Evolutionary conservation across 164 flowering plant species (phyloP), one percentile per base, ranked within the genome.

Genomic region (Kingdonia uniflora): DNA sequence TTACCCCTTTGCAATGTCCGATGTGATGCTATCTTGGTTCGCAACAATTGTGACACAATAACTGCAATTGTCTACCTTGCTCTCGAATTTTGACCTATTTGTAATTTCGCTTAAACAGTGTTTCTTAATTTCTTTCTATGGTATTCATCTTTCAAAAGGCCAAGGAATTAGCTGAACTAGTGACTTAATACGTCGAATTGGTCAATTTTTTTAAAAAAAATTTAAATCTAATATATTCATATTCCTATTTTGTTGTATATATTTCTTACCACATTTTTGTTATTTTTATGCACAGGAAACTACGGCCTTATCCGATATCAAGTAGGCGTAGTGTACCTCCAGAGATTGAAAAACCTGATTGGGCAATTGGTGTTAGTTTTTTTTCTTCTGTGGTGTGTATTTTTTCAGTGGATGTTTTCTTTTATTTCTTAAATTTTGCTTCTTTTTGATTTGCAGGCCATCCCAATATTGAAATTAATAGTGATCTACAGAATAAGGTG

Each of bases 291-390:
- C 42, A 45, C 71, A 92, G 96, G 71, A 41, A 79, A 8, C 63
- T 92, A 24, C 80, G 84, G 66, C 91, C 96, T 29, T 78, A 77
- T 65, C 95, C 94, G 23, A 88, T 92, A 62, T 92, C 98, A 51
- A 63, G 67, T 59, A 72, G 40, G 60, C 90, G 87, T 39, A 7
- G 17, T 43, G 80, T 92, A 47, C 96, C 98, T 59, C 72, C 73
- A 49, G 73, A 75, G 58, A 84, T 92, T 61, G 85, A 76, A 42
- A 68, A 54, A 55, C 98, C 98, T 71, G 98, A 92, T 62, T 92
- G 98, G 98, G 88, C 96, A 19, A 33, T 42, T 71, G 89, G 80
- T 84, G 98, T 91, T 63, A 81, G 95, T 76, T 17, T 22, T 51
- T 60, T 20, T 12, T 0, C 54, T 45, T 52, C 22, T 12, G 24